These are phyloP conservation scores for Boeremia lycopersici DNA, from an alignment of 2,329 filamentous ascomycete genomes.

Conservation along the genomic window DNA sequence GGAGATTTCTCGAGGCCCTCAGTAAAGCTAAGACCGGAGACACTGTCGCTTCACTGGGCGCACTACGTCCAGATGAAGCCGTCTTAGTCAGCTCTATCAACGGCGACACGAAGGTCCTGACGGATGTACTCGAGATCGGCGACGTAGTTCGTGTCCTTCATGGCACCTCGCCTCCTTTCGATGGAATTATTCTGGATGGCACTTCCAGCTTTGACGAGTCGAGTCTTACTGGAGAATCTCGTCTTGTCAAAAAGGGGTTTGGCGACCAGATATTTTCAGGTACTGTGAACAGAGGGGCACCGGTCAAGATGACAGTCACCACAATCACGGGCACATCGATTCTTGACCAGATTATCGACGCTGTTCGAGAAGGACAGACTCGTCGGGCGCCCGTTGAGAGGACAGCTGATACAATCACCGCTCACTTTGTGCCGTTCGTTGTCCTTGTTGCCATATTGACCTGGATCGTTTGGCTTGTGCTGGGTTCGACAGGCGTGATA, in stretches of 20 bases:
- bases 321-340: conserved; percentile 72
- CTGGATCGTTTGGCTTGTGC: conserved; percentile 72
- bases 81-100: conserved; percentile 63
- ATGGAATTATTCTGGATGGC: conserved; percentile 66
- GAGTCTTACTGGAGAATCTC: conserved; percentile 81
- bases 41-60: conserved; percentile 79
- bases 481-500: conserved; percentile 65
- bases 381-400: conserved; percentile 77
- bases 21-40: conserved; percentile 91
- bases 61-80: conserved; percentile 77
- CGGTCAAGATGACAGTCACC: conserved; percentile 68
- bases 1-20: conserved; percentile 81
- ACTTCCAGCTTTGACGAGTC: conserved; percentile 83
- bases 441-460: conserved; percentile 72
- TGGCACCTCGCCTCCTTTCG: conserved; percentile 83
- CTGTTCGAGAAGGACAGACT: conserved; percentile 78
- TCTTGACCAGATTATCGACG: conserved; percentile 79
- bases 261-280: conserved; percentile 74
- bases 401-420: conserved; percentile 73
- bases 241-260: conserved; percentile 65
- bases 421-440: conserved; percentile 77
- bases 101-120: conserved; percentile 55
- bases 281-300: conserved; percentile 72
- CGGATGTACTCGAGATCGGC: conserved; percentile 68
- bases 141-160: conserved; percentile 72